Evolutionary conservation across 2,329 filamentous ascomycete species (phyloP).

Genomic region (Phyllosticta ampelicida): DNA sequence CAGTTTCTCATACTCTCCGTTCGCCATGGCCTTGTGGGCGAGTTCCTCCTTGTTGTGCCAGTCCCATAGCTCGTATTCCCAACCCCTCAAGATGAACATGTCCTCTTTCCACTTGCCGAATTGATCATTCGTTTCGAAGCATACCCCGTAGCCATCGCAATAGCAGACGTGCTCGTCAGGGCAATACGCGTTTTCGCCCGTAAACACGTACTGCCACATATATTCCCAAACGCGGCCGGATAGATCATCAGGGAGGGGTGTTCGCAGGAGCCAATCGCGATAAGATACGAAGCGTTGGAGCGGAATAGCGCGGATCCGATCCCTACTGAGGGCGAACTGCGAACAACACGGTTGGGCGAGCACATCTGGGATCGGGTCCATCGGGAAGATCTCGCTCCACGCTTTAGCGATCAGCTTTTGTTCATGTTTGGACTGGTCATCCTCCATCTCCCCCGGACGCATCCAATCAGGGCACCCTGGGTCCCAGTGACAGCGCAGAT

Average conservation of each 20-base stretch:
- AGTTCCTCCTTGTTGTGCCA: slow-evolving; percentile 32
- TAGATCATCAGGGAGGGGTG: slow-evolving; percentile 43
- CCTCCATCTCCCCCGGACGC: slow-evolving; percentile 32
- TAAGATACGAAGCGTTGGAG: slow-evolving; percentile 45
- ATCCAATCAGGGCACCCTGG: slow-evolving; percentile 47
- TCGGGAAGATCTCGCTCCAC: slow-evolving; percentile 39
- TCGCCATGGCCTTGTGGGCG: slow-evolving; percentile 24
- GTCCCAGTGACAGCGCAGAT: slow-evolving; percentile 45
- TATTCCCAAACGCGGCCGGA: slow-evolving; percentile 54
- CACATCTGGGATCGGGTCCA: slow-evolving; percentile 36
- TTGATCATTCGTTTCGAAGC: slow-evolving; percentile 42
- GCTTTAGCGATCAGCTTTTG: slow-evolving; percentile 33
- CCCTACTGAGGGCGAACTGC: slow-evolving; percentile 51
- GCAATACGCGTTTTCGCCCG: slow-evolving; percentile 38
- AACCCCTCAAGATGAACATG: slow-evolving; percentile 31
- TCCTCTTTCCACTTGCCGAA: slow-evolving; percentile 40
- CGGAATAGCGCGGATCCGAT: slow-evolving; percentile 45
- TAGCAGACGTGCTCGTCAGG: slow-evolving; percentile 48
- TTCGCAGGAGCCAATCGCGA: slow-evolving; percentile 51
- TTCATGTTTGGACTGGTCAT: slow-evolving; percentile 32
- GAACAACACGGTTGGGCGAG: slow-evolving; percentile 53
- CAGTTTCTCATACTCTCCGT: slow-evolving; percentile 26
- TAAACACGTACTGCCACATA: slow-evolving; percentile 53
- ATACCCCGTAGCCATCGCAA: slow-evolving; percentile 53
- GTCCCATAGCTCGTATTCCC: slow-evolving; percentile 30